Evolutionary conservation across 495 filamentous ascomycete genomes (phyloP), one percentile per base, ranked within the genome.

Genomic region (Neurospora intermedia): DNA sequence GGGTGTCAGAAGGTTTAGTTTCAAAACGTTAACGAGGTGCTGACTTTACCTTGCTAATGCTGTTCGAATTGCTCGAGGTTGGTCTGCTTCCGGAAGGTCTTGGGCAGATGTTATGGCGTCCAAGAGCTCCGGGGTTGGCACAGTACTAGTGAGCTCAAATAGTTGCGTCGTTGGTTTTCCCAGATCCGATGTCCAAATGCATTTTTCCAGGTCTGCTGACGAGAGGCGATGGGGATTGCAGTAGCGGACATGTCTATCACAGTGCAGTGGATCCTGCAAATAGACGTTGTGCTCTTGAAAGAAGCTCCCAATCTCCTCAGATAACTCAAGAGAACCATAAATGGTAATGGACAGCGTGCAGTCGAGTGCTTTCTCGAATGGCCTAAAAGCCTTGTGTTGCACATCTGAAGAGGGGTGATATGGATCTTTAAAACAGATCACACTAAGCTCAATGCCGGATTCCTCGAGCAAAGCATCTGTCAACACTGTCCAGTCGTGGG

Each of bases 191-290:
- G 69, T 42, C 69, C 42, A 11, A 31, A 48, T 39, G 43, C 66
- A 73, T 7, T 72, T 70, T n/a, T 77, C 43, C 1, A 73, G 35
- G 70, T 82, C 73, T 2, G 31, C 31, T 48, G 76, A 72, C 2
- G 84, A 82, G 6, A 86, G 77, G 18, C 79, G 73, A 35, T 86
- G 85, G 6, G 85, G 85, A 74, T 86, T 86, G 40, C 76, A 80
- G 73, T 86, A 86, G 39, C 42, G 75, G 3, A 81, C 78, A 38
- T 85, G 76, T 16, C 69, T 45, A 38, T 79, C 35, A 66, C 82
- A 83, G 8, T 48, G 54, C 2, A 43, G 18, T 7, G 84, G 84
- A 70, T 85, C 81, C 73, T 86, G 84, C 18, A 87, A 71, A 72
- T 80, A 84, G 4, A 80, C 69, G 0, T 78, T 76, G 45, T 79